Evolutionary conservation across 768 basidiomycete species (phyloP), one percentile per base, ranked within the genome.

Genomic region (Lentinula raphanica): DNA sequence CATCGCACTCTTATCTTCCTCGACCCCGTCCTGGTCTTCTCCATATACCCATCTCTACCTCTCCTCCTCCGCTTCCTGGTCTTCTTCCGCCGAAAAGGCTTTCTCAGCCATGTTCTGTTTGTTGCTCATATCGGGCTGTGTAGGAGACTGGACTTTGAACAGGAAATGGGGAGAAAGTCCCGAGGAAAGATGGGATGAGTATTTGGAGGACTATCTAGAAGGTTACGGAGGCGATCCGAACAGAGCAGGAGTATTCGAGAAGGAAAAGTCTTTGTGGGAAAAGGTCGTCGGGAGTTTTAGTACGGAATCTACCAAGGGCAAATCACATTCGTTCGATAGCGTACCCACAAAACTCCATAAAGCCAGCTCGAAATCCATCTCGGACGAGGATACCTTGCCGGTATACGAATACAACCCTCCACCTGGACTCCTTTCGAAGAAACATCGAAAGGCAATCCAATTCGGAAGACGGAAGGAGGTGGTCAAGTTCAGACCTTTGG

Each of bases 101-200:
- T 71, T 88, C 23, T 84, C 77, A 60, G 82, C 82, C 3, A 79
- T 76, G 8, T 86, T 76, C 65, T 81, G 78, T 58, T 65, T 87
- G 28, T 76, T 87, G 49, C 66, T 83, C 15, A 63, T 68, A 12
- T 38, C 70, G 11, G 87, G 87, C 1, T 70, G 76, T 9, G 68
- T 65, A 0, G 69, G 65, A 19, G 87, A 90, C 64, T 88, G 80
- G 80, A 72, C 77, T n/a, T 69, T 88, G 42, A 71, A 72, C 29
- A 67, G 68, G 51, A 78, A 76, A 70, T 73, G 85, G 28, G 87
- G 86, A 21, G 85, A 86, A 63, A 83, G 83, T 69, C 87, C 87
- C 13, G 86, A 88, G 63, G 79, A 88, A 85, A 85, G 85, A 74
- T 90, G 86, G 86, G 85, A 88, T 62, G 73, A 69, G 21, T 88